Base-by-base conservation (phyloP, 345 rosid genomes). In the Mercurialis annua region DNA sequence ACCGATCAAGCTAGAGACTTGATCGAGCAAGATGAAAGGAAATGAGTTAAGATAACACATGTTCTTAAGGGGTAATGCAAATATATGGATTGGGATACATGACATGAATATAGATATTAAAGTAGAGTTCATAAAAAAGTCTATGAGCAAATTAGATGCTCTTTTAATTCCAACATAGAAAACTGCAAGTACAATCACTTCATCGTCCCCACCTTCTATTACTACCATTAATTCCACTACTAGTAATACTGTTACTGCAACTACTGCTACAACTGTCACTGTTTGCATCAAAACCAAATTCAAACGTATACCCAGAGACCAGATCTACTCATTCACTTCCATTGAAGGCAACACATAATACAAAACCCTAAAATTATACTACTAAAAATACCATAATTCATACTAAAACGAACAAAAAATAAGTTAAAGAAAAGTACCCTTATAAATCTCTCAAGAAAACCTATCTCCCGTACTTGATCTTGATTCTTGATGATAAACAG, bases 231-330 rank as follows among this genome's bases (percentile, higher is more conserved):
- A 64, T 63, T 4, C 70, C 31, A 69, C 71, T 73, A 56, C 48
- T 23, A 44, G 43, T 46, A 49, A 70, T 53, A 43, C 11, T 40
- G 5, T 33, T 33, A 50, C 73, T 59, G 44, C 44, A 3, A 9
- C 44, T 47, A 47, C 69, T 55, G 53, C 43, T 60, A 40, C 65
- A 38, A 74, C 73, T 47, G 58, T 43, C 62, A 73, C 71, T 62
- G 82, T 76, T 82, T 69, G 73, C 77, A 73, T 73, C 77, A 26
- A 78, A 62, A 76, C 75, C 59, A 70, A 78, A 75, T 67, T 66
- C 73, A 61, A 51, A 58, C 67, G 52, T 58, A 43, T 51, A 56
- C 40, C 57, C 31, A n/a, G n/a, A n/a, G n/a, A n/a, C n/a, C 66
- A 63, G 76, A 73, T 64, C 77, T 73, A 62, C 46, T 56, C 49